Conservation (phyloP, 2,329 filamentous ascomycete genomes). For the Penicillium sp. region DNA sequence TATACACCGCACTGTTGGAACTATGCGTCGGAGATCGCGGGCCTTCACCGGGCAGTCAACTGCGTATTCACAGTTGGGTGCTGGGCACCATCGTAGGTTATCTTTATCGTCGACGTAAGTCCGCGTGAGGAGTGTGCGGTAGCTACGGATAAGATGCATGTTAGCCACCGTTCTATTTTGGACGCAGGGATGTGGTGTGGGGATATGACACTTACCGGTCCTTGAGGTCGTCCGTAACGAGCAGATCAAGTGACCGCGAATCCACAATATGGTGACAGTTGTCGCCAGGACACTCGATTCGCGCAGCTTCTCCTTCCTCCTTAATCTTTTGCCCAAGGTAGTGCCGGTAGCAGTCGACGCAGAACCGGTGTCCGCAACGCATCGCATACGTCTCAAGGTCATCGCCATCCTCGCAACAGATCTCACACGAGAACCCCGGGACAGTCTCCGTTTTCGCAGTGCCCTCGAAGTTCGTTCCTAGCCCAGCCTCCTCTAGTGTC, state of each 20-base stretch:
- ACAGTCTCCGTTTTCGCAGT: conserved; percentile 72
- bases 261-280: conserved; percentile 90
- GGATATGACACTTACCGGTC: conserved; percentile 51
- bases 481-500: conserved; percentile 80
- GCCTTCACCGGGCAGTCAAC: conserved; percentile 87
- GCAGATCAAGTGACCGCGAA: conserved; percentile 79
- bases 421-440: conserved; percentile 85
- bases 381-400: conserved; percentile 85
- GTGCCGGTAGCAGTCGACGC: conserved; percentile 87
- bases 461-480: conserved; percentile 67
- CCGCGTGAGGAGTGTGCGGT: conserved; percentile 82
- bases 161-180: conserved; percentile 14
- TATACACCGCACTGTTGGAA: conserved; percentile 85
- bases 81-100: conserved; percentile 94
- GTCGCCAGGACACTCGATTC: conserved; percentile 90
- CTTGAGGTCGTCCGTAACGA: conserved; percentile 64
- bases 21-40: conserved; percentile 80
- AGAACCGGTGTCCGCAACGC: conserved; percentile 93
- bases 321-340: conserved; percentile 92
- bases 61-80: conserved; percentile 94
- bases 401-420: conserved; percentile 88
- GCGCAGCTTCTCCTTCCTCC: conserved; percentile 91
- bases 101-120: conserved; percentile 98
- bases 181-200: conserved; percentile 7
- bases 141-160: conserved; percentile 51